Base-by-base conservation (phyloP, 371 early-diverging fungal genomes). In the Fennellomyces sp. region DNA sequence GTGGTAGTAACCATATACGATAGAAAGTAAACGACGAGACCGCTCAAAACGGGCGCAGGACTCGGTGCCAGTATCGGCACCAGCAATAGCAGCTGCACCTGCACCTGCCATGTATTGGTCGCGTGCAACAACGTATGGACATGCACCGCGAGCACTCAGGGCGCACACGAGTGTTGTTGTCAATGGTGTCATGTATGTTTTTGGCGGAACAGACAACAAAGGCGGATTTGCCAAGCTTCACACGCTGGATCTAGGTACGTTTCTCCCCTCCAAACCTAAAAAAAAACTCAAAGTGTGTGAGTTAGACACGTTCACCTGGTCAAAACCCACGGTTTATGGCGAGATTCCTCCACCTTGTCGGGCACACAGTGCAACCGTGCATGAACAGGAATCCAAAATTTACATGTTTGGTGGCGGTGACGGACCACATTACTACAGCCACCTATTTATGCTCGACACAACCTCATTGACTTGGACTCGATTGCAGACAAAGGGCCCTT, bases 61-160 rank as follows among this genome's bases (percentile, higher is more conserved):
- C 11, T 25, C 45, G 5, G 45, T 45, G 8, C 45, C 45, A 17
- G 45, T 45, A 23, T 45, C 55, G 11, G 21, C n/a, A 27, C 35
- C 58, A 28, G 49, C 30, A 15, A 58, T 53, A 0, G 27, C 31
- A 26, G 55, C 47, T 10, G 89, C 86, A 28, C 91, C 93, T 5
- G 83, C 89, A 3, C 88, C 95, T 5, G 88, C 91, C 2, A 94
- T 94, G 94, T 91, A 94, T 70, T 94, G 95, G 95, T 81, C 87
- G 21, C 68, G 78, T 49, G 79, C 83, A 41, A 73, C 63, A 13
- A 75, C 85, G 5, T 78, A 81, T 66, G 94, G 94, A 12, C 73
- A 72, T 41, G 78, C 78, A 7, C 91, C 91, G 25, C 80, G 84
- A 29, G 76, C 85, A 15, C 58, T 92, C 53, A 80, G 95, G 56